Base-by-base conservation (phyloP, 164 flowering plant genomes). In the Nymphaea colorata region DNA sequence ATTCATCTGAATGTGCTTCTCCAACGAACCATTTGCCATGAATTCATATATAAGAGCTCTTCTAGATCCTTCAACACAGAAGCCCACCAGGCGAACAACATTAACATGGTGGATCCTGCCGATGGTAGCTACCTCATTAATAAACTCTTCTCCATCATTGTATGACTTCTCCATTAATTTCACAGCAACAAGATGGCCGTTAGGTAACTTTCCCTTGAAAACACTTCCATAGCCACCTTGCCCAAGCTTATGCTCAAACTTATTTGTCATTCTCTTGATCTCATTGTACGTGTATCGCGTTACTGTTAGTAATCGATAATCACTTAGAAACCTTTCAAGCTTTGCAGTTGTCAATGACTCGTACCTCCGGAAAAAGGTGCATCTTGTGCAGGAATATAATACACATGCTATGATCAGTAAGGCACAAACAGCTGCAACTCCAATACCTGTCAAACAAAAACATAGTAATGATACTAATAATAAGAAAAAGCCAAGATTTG, bases 61-160 rank as follows among this genome's bases (percentile, higher is more conserved):
- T 61, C 44, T 55, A 11, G 25, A 18, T n/a, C 61, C 12, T 55
- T 55, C 36, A 25, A 16, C 59, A 8, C 59, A 61, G 41, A 61
- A 61, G 41, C 63, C 11, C 12, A 76, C 42, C 36, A 80, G 71
- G 6, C 64, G 68, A 41, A 82, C 84, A 53, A 79, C 43, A 43
- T 82, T 82, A 2, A 82, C 75, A 62, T 79, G 84, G 64, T 77
- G 72, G 25, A 80, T 81, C 44, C 73, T 66, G 8, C 77, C 71
- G 59, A 67, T 67, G 15, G 62, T 57, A 5, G 14, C 63, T 15
- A 61, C 63, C 15, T 61, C 14, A 15, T 61, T 61, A 15, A 25
- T 61, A 15, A 61, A 61, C 41, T 61, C 63, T 61, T 16, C 63
- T 5, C 41, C 63, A 6, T 25, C 41, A 61, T 25, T 25, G 6